phyloP scores from a whole-genome alignment of 768 basidiomycete species.

The Gloeopeniophorella convolvens region DNA sequence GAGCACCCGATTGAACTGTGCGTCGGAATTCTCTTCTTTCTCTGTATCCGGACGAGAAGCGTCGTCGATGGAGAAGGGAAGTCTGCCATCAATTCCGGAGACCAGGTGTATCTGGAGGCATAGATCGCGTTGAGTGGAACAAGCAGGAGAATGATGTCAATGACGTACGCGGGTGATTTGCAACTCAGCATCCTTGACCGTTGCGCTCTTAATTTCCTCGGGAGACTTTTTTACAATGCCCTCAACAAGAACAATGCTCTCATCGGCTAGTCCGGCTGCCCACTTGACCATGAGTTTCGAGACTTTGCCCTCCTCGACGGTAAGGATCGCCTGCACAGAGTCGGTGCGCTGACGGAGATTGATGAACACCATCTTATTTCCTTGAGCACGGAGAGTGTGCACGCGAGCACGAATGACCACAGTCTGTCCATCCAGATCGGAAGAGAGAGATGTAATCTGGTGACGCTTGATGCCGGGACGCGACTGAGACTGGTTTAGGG shows the following conservation, averaged over 20 bases:
- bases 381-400: constrained; percentile 87
- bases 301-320: constrained; percentile 63
- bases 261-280: constrained; percentile 67
- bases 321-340: constrained; percentile 81
- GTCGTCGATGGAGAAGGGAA: constrained; percentile 92
- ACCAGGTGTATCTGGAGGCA: constrained; percentile 65
- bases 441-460: constrained; percentile 58
- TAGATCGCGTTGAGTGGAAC: background rate
- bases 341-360: constrained; percentile 83
- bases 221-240: constrained; percentile 73
- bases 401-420: constrained; percentile 86
- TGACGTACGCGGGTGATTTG: constrained; percentile 66
- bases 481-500: constrained; percentile 87
- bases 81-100: constrained; percentile 66
- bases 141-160: background rate
- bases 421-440: constrained; percentile 57
- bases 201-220: constrained; percentile 87
- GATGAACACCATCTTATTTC: constrained; percentile 93
- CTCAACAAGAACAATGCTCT: constrained; percentile 89
- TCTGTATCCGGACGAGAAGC: constrained; percentile 80
- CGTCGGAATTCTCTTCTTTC: constrained; percentile 43
- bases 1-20: constrained; percentile 72
- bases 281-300: constrained; percentile 99
- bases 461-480: constrained; percentile 55
- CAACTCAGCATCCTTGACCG: constrained; percentile 81